Conservation (phyloP, 495 filamentous ascomycete genomes). For the Emericellopsis terricola region DNA sequence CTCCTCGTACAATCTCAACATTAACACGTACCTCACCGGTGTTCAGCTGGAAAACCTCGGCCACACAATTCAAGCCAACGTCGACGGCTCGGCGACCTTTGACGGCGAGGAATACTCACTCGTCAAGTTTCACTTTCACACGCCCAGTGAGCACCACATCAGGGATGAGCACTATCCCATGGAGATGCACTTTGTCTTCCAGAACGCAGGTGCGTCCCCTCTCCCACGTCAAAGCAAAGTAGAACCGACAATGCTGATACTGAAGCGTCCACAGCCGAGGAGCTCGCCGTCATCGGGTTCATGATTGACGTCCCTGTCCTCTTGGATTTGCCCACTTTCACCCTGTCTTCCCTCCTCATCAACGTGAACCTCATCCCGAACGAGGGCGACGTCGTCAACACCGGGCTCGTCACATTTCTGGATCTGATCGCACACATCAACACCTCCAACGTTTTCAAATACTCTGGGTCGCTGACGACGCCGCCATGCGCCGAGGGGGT, state of each 20-base stretch:
- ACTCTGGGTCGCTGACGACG: conserved; percentile 48
- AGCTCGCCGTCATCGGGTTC: conserved; percentile 23
- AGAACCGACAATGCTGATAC: not conserved
- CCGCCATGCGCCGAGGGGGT: conserved; percentile 49
- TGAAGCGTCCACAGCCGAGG: not conserved
- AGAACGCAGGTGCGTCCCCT: conserved; percentile 19
- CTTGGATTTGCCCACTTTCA: conserved; percentile 38
- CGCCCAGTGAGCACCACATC: conserved; percentile 47
- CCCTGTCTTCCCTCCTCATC: conserved; percentile 34
- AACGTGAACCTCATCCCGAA: conserved; percentile 30
- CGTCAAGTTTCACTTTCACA: conserved; percentile 53
- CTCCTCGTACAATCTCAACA: conserved; percentile 13
- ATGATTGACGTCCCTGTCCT: conserved; percentile 41
- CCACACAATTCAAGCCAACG: conserved; percentile 36
- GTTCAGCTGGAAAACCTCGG: conserved; percentile 41
- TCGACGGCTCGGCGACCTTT: conserved; percentile 22
- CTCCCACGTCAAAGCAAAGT: not conserved
- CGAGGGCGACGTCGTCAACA: conserved; percentile 36
- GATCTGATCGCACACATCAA: conserved; percentile 27
- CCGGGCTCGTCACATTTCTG: conserved; percentile 35
- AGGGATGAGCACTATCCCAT: conserved; percentile 34
- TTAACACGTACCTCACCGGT: conserved; percentile 17
- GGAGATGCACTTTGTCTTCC: conserved; percentile 51
- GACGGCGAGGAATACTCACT: conserved; percentile 29
- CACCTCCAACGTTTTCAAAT: conserved; percentile 13